Evolutionary conservation across 768 basidiomycete genomes (phyloP), one percentile per base, ranked within the genome.

Genomic region (Boletus bicolor): DNA sequence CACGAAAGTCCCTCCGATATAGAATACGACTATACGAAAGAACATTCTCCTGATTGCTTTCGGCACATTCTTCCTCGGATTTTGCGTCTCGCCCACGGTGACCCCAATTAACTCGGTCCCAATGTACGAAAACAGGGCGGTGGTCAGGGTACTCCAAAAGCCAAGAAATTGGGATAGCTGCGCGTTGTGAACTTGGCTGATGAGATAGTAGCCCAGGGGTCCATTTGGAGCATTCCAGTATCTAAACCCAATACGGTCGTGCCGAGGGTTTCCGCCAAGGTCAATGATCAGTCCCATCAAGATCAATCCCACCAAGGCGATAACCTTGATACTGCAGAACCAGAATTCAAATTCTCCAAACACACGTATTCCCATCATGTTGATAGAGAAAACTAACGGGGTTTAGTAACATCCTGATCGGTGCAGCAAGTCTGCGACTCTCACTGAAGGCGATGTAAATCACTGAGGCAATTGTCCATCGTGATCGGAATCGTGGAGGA

Each of bases 301-400:
- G 39, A 74, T 73, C 28, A 75, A 56, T 47, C 72, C 72, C 34
- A 74, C 59, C 53, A 77, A 64, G 38, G 83, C 71, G 50, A 78
- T 62, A 52, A 82, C 77, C 71, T 78, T 76, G 66, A 77, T 69
- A 32, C 65, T 66, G 46, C 69, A 79, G 63, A 82, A 82, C 68
- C 75, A 79, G 65, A 86, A 83, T 66, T 85, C 83, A 42, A 77
- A 70, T 62, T 78, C 77, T 17, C 82, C 83, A 55, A 80, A 84
- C 63, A 85, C 77, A 1, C 82, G 79, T 21, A 88, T 79, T 45
- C 87, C 86, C 49, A 85, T 72, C 19, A 84, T 68, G 65, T 84
- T 86, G 63, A 85, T 64, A 19, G 74, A 14, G 56, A 82, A 79
- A 52, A 85, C 80, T 84, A 53, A 15, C 36, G 54, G 21, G 17